A percentile compares a stretch with the other conserved stretches of the same genome.
These are phyloP conservation scores for Periconia sp. DNA, from an alignment of 2,329 filamentous ascomycete species.

Conservation along the genomic window DNA sequence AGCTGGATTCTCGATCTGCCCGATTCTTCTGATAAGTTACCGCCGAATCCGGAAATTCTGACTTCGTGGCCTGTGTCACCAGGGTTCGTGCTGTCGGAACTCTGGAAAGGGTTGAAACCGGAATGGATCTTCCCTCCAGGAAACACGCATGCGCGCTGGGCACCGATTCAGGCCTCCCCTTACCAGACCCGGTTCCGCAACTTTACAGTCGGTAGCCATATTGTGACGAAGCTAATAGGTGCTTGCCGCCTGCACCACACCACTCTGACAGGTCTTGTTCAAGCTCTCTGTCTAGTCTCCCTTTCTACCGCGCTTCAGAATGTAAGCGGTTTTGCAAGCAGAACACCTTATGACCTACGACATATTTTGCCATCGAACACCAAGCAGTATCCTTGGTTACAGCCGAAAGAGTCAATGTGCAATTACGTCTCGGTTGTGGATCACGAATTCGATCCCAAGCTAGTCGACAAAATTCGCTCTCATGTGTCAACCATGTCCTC, in stretches of 20 bases:
- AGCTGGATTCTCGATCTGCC: slow-evolving; percentile 15
- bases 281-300: slow-evolving; percentile 16
- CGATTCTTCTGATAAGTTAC: slow-evolving; percentile 12
- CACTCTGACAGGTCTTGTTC: slow-evolving; percentile 19
- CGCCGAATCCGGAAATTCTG: slow-evolving; percentile 17
- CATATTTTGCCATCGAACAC: slow-evolving; percentile 13
- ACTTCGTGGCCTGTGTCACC: slow-evolving; percentile 12
- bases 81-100: slow-evolving; percentile 4
- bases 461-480: slow-evolving; percentile 14
- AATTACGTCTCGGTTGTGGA: slow-evolving; percentile 21
- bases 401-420: slow-evolving; percentile 18
- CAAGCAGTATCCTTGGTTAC: slow-evolving; percentile 13
- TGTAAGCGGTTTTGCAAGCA: slow-evolving; percentile 13
- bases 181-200: slow-evolving; percentile 16
- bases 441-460: slow-evolving; percentile 15
- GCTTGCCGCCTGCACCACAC: slow-evolving; percentile 18
- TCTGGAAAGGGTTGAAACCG: slow-evolving; percentile 18
- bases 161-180: slow-evolving; percentile 14
- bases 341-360: slow-evolving; percentile 21
- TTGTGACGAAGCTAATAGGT: slow-evolving; percentile 11
- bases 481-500: slow-evolving; percentile 5
- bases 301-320: slow-evolving; percentile 12
- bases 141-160: slow-evolving; percentile 6
- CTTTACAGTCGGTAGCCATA: slow-evolving; percentile 12
- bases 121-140: slow-evolving; percentile 10